Conservation (phyloP, 805 yeast genomes). For the Brettanomyces nanus region DNA sequence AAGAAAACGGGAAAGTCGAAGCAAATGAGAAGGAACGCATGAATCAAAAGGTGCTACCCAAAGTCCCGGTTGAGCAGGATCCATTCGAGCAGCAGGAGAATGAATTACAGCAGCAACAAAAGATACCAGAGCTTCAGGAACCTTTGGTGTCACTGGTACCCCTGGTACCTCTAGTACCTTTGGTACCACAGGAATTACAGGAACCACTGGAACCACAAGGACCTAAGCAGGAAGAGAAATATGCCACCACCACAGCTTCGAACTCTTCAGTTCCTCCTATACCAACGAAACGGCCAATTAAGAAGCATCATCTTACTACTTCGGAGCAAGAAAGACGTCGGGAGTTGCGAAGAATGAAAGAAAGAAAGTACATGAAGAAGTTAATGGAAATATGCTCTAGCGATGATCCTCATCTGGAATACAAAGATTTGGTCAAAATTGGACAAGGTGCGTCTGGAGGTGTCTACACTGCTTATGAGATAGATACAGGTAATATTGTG, state of each 20-base stretch:
- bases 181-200: not conserved
- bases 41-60: not conserved
- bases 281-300: slow-evolving; percentile 13
- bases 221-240: not conserved
- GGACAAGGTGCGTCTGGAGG: slow-evolving; percentile 99
- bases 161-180: too few relatives aligned
- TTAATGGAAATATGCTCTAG: slow-evolving; percentile 70
- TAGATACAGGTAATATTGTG: slow-evolving; percentile 48
- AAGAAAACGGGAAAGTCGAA: slow-evolving; percentile 3
- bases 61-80: not conserved
- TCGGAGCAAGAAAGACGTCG: slow-evolving; percentile 56
- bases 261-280: slow-evolving; percentile 21
- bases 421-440: slow-evolving; percentile 65
- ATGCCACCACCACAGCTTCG: not conserved
- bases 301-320: slow-evolving; percentile 39
- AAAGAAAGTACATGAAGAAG: slow-evolving; percentile 63
- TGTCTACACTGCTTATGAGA: slow-evolving; percentile 79
- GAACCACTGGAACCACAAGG: not conserved
- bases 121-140: not conserved
- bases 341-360: slow-evolving; percentile 68
- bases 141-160: too few relatives aligned
- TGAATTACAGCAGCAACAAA: not conserved
- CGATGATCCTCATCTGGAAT: slow-evolving; percentile 73
- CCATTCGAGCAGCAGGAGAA: not conserved
- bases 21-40: not conserved